These are phyloP conservation scores for Leccinum disarticulatum DNA, from an alignment of 768 basidiomycete genomes.

Conservation along the genomic window DNA sequence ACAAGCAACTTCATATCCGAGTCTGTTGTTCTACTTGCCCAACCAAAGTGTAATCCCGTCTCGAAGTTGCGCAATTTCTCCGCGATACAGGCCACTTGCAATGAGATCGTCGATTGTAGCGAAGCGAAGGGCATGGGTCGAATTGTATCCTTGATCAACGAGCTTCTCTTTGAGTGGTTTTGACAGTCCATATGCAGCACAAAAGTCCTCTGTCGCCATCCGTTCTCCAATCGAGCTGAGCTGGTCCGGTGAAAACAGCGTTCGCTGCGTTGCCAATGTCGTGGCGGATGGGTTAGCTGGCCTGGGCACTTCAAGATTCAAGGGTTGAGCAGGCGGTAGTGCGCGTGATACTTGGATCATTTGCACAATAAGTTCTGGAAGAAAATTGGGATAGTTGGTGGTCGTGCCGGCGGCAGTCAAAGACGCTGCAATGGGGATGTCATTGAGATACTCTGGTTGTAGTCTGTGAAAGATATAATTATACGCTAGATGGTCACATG, in stretches of 20 bases:
- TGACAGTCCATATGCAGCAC: neutral
- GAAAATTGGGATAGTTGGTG: neutral
- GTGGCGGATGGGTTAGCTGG: neutral
- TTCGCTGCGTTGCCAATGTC: neutral
- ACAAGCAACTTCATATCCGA: too few species aligned
- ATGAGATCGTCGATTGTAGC: neutral
- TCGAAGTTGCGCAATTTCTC: neutral
- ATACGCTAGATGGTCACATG: constrained; percentile 4
- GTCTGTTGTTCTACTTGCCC: too few species aligned
- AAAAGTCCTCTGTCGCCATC: neutral
- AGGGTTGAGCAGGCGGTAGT: neutral
- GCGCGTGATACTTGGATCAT: neutral
- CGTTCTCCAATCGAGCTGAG: neutral
- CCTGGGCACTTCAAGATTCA: neutral
- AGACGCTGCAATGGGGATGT: constrained; percentile 71
- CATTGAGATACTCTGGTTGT: constrained; percentile 84
- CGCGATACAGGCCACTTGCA: neutral
- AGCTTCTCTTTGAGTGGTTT: neutral
- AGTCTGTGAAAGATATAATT: constrained; percentile 45
- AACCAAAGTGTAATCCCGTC: neutral
- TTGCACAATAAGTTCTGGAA: neutral
- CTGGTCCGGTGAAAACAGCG: neutral
- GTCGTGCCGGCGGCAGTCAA: too few species aligned
- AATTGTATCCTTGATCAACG: neutral
- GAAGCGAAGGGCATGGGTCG: neutral